Conservation (phyloP, 108 stramenopile species). For the Cyclotella cryptica region DNA sequence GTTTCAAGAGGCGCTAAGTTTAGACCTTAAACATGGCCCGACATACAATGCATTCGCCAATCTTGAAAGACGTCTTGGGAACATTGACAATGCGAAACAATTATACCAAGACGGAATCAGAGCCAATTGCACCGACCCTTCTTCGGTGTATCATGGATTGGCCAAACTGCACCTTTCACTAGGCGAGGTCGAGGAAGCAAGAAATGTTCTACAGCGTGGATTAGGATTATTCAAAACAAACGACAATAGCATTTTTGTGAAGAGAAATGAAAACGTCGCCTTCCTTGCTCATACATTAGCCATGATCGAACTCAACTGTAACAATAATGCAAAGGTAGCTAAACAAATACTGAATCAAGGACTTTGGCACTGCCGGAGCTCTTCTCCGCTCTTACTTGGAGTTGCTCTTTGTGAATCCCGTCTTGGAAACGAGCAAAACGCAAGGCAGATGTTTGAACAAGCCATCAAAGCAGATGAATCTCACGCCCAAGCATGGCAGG, state of each 20-base stretch:
- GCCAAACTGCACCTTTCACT: constrained; percentile 80
- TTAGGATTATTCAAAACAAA: constrained; percentile 56
- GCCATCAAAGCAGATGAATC: constrained; percentile 61
- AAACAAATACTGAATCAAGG: constrained; percentile 71
- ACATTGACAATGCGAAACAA: constrained; percentile 61
- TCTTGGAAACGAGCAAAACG: constrained; percentile 74
- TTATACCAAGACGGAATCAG: constrained; percentile 77
- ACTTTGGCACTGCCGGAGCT: constrained; percentile 67
- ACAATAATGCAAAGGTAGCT: constrained; percentile 59
- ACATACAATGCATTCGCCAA: constrained; percentile 87
- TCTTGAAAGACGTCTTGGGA: constrained; percentile 64
- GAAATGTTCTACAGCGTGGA: constrained; percentile 63
- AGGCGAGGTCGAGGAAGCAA: constrained; percentile 73
- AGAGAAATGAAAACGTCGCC: constrained; percentile 60
- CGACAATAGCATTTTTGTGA: constrained; percentile 32
- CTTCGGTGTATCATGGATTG: constrained; percentile 85
- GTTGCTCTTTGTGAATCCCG: constrained; percentile 82
- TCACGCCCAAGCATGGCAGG: constrained; percentile 91
- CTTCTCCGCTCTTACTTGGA: constrained; percentile 75
- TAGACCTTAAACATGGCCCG: constrained; percentile 86
- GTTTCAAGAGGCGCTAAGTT: constrained; percentile 78
- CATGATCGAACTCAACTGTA: constrained; percentile 82
- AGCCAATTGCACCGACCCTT: constrained; percentile 76
- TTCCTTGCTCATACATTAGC: constrained; percentile 87
- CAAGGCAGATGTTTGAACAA: constrained; percentile 70